Evolutionary conservation across 306 rosid genomes (phyloP).

Genomic region (Psophocarpus tetragonolobus): DNA sequence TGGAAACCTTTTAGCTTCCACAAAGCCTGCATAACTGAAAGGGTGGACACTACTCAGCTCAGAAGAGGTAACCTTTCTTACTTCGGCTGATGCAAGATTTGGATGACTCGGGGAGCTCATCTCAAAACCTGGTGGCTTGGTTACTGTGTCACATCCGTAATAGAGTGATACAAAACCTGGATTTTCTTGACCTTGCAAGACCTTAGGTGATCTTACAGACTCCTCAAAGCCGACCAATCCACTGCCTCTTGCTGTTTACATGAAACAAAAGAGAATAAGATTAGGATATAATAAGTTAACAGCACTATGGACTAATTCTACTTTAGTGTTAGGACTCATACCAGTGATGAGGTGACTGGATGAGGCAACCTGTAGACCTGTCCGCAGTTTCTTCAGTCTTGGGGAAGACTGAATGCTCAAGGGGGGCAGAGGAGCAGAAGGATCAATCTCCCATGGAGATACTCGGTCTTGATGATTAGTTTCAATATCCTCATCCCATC

Average conservation of each 20-base stretch:
- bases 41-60: constrained; percentile 66
- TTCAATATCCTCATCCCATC: constrained; percentile 85
- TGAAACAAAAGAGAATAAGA: neutral
- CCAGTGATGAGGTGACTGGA: constrained; percentile 68
- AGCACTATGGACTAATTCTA: neutral
- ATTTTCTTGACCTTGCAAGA: constrained; percentile 99
- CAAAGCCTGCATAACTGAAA: constrained; percentile 75
- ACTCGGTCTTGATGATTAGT: constrained; percentile 74
- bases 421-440: constrained; percentile 80
- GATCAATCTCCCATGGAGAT: constrained; percentile 96
- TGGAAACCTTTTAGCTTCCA: constrained; percentile 73
- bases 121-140: constrained; percentile 68
- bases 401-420: constrained; percentile 91
- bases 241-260: constrained; percentile 60
- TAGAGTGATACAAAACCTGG: constrained; percentile 77
- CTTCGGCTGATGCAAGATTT: constrained; percentile 53
- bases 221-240: constrained; percentile 89
- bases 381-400: constrained; percentile 90
- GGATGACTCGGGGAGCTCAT: constrained; percentile 65
- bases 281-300: constrained; percentile 8
- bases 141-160: constrained; percentile 71
- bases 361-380: constrained; percentile 65
- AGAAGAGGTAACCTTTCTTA: constrained; percentile 52
- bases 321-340: constrained; percentile 33
- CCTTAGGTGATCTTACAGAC: constrained; percentile 94